These are phyloP conservation scores for Pythium utonaiense DNA, from an alignment of 352 stramenopile genomes.

Conservation along the genomic window DNA sequence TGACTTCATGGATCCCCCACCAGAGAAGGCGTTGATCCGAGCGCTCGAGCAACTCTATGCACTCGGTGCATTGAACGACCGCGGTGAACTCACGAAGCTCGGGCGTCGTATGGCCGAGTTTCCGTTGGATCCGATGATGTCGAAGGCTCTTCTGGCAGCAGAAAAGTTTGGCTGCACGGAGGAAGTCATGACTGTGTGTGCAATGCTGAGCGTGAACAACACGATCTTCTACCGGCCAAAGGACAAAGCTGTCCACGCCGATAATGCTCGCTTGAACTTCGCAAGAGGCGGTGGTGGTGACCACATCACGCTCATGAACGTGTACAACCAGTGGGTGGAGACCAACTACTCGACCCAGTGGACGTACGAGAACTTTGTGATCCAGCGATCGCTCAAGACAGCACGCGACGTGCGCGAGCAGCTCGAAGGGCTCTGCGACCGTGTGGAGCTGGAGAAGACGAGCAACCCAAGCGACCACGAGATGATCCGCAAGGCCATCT, in stretches of 20 bases:
- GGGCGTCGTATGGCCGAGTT: constrained; percentile 96
- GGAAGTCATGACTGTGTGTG: constrained; percentile 96
- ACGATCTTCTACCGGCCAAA: constrained; percentile 99
- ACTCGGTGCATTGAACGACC: constrained; percentile 98
- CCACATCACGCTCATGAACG: constrained; percentile 95
- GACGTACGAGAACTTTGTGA: constrained; percentile 96
- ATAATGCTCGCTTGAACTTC: constrained; percentile 99
- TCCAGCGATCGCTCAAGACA: constrained; percentile 96
- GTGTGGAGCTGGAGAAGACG: constrained; percentile 94
- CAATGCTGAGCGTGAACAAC: constrained; percentile 98
- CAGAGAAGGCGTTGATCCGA: constrained; percentile 97
- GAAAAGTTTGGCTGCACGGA: constrained; percentile 91
- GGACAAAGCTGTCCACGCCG: constrained; percentile 97
- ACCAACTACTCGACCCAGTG: constrained; percentile 97
- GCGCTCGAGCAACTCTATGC: constrained; percentile 98
- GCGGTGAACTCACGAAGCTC: constrained; percentile 97
- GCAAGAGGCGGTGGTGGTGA: constrained; percentile 95
- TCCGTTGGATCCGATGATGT: constrained; percentile 93
- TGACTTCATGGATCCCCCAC: constrained; percentile 99
- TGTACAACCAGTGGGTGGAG: constrained; percentile 98
- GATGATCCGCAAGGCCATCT: constrained; percentile 95
- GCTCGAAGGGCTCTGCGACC: constrained; percentile 97
- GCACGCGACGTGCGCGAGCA: constrained; percentile 99
- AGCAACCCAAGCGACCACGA: constrained; percentile 90
- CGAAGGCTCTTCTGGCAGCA: constrained; percentile 89